A percentile compares a stretch with the other conserved stretches of the same genome.
phyloP scores from a whole-genome alignment of 768 basidiomycete genomes.

The Leccinum obscurum region DNA sequence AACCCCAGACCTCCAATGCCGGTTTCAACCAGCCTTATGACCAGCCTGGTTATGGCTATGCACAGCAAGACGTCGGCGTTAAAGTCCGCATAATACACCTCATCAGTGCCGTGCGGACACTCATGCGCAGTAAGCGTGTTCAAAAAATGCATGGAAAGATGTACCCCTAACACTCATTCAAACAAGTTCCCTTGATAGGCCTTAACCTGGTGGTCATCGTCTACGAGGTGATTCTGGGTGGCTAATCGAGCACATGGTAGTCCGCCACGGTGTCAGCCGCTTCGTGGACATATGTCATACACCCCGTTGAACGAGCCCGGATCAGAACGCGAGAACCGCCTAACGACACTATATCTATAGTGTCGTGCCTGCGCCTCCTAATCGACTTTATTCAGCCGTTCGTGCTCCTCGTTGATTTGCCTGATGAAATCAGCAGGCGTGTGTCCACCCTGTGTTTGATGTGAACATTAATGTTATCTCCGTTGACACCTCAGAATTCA shows the following conservation, averaged over 20 bases:
- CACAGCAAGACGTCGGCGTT: constrained; percentile 62
- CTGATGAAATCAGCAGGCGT: constrained; percentile 68
- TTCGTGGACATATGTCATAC: constrained; percentile 10
- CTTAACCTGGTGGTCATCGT: constrained; percentile 84
- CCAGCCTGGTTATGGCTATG: constrained; percentile 56
- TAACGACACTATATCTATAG: constrained; percentile 11
- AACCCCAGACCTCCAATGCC: constrained; percentile 53
- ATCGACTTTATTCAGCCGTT: constrained; percentile 51
- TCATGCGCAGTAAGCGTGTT: constrained; percentile 88
- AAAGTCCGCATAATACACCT: constrained; percentile 89
- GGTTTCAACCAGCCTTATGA: constrained; percentile 70
- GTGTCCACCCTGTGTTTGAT: constrained; percentile 64
- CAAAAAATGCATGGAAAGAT: constrained; percentile 10
- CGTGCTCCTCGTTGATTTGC: constrained; percentile 75
- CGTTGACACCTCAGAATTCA: constrained; percentile 20
- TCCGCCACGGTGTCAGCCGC: constrained; percentile 10
- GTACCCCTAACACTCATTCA: constrained; percentile 19
- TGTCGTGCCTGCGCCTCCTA: constrained; percentile 18
- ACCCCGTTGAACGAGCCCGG: constrained; percentile 6
- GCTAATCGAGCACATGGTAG: constrained; percentile 31
- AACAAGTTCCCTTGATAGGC: constrained; percentile 85
- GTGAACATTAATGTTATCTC: constrained; percentile 25
- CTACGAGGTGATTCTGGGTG: constrained; percentile 77
- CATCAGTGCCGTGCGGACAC: constrained; percentile 91
- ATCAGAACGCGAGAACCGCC: constrained; percentile 7